Evolutionary conservation across 2,329 filamentous ascomycete species (phyloP).

Genomic region (Myriangium duriaei): DNA sequence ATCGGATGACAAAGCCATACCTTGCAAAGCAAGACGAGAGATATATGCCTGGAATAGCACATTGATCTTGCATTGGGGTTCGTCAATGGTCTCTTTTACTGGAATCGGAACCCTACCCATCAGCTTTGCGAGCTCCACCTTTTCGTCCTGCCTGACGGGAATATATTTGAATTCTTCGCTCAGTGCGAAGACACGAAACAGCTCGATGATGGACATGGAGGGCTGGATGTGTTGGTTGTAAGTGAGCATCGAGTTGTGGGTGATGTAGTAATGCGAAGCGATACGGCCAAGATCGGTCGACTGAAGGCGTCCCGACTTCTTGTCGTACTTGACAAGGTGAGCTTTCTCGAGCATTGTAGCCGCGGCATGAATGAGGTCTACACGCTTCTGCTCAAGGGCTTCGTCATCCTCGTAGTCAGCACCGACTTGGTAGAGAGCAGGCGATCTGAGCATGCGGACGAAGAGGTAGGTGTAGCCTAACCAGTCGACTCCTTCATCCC

Average conservation of each 20-base stretch:
- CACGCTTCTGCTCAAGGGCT: conserved; percentile 84
- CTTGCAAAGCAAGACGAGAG: conserved; percentile 84
- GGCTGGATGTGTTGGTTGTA: conserved; percentile 95
- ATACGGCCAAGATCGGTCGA: conserved; percentile 90
- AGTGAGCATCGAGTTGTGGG: conserved; percentile 87
- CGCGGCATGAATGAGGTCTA: conserved; percentile 94
- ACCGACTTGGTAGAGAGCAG: conserved; percentile 88
- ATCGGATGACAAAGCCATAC: conserved; percentile 91
- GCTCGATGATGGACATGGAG: conserved; percentile 81
- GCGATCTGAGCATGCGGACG: conserved; percentile 91
- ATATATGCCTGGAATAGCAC: conserved; percentile 95
- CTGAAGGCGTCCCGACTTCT: conserved; percentile 77
- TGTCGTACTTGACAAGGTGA: conserved; percentile 87
- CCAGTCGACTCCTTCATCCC: conserved; percentile 98
- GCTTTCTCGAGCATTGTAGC: conserved; percentile 77
- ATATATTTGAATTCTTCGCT: conserved; percentile 99
- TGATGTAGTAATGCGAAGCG: conserved; percentile 97
- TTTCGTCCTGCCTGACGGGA: conserved; percentile 92
- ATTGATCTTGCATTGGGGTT: conserved; percentile 95
- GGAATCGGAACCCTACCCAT: conserved; percentile 84
- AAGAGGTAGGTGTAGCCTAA: conserved; percentile 96
- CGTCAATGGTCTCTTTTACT: conserved; percentile 94
- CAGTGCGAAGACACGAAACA: conserved; percentile 91
- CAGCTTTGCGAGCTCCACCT: conserved; percentile 86
- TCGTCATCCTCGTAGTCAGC: conserved; percentile 90